Percentiles rank a stretch among this genome's conserved stretches.
Conservation (phyloP, 768 basidiomycete species). For the Suillus spraguei region DNA sequence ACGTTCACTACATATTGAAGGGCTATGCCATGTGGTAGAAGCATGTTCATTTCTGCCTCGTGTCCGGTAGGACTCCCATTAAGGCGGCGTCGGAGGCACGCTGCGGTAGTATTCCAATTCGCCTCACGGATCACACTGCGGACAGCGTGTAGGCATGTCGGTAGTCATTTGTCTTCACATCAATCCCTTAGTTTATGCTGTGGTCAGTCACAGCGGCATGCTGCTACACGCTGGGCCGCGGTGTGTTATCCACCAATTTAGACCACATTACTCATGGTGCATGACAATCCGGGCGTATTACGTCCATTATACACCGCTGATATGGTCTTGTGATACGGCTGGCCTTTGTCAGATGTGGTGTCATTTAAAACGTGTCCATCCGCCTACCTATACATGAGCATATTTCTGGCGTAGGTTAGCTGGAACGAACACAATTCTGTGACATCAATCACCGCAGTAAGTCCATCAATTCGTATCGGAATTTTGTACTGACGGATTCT, state of each 20-base stretch:
- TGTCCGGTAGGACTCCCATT: conserved; percentile 18
- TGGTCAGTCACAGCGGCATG: conserved; percentile 3
- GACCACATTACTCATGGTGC: conserved; percentile 1
- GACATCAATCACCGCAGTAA: conserved; percentile 3
- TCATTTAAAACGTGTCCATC: not conserved
- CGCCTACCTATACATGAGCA: not conserved
- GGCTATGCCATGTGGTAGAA: conserved; percentile 29
- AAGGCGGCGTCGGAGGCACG: conserved; percentile 23
- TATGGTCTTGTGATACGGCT: not conserved
- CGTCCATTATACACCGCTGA: not conserved
- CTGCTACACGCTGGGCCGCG: not conserved
- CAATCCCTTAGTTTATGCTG: conserved; percentile 2
- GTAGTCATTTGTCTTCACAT: conserved; percentile 6
- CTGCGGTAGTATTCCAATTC: conserved; percentile 19
- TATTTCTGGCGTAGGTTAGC: not conserved
- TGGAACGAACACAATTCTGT: not conserved
- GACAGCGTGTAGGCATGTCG: conserved; percentile 5
- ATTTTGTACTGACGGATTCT: not conserved
- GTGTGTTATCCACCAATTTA: not conserved
- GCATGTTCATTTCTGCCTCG: conserved; percentile 14
- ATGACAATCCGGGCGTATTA: conserved; percentile 1
- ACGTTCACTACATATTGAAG: conserved; percentile 24
- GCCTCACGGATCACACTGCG: conserved; percentile 4
- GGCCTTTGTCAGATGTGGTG: not conserved
- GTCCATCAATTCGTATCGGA: not conserved